Base-by-base conservation (phyloP, 164 flowering plant species). In the Akebia trifoliata region DNA sequence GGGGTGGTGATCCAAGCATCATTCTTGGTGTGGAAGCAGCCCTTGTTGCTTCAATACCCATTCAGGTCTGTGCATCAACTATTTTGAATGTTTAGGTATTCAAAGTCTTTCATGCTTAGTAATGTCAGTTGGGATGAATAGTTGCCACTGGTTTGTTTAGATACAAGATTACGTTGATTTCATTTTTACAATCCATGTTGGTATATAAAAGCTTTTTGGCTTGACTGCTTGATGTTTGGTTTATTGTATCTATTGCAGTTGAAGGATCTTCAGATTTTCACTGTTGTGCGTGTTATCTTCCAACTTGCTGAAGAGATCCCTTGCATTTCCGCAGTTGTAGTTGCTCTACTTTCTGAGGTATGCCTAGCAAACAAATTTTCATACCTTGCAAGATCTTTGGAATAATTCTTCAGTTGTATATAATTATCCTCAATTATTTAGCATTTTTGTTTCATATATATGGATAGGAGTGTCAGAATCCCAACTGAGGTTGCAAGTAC, bases 1-100 rank as follows among this genome's bases (percentile, higher is more conserved):
- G 96, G 97, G 96, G 99, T 73, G 99, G 99, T 70, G 91, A 94
- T 75, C 95, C 99, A 29, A 90, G 79, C 71, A 94, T 94, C 60
- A 72, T 94, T 57, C 76, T 94, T 61, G 95, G 76, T 57, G 95
- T 88, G 69, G 93, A 93, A 72, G 91, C 97, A 72, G 96, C 98
- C n/a, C 71, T 81, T 37, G 90, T 88, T 71, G 99, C 99, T 66
- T 84, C 96, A 47, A 76, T 90, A 44, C 97, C 97, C 25, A 88
- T 94, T 78, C 97, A 94, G 96, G 99, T 87, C 54, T 22, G 77
- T 72, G 42, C 47, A 28, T 50, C 26, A 35, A 30, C 26, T 57
- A n/a, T 34, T 50, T 22, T 20, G 40, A 54, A 25, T 50, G 32
- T 2, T 50, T 34, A 46, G 32, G 20, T 15, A 20, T 64, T 39